Conservation (phyloP, 2,329 filamentous ascomycete species). For the Penicillium palitans region DNA sequence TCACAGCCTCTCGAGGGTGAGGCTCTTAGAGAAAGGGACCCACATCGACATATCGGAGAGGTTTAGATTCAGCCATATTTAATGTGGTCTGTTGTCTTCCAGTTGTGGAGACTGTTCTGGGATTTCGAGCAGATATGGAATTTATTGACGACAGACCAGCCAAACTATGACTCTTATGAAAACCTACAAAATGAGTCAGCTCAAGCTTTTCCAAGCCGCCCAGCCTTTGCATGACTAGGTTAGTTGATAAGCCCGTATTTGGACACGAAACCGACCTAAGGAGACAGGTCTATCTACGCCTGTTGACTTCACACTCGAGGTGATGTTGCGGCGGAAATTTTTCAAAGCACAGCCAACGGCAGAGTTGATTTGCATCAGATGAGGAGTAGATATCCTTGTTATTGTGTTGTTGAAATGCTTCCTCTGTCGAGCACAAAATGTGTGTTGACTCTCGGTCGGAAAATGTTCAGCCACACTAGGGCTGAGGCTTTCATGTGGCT, state of each 20-base stretch:
- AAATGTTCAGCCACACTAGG: constrained; percentile 19
- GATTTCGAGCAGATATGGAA: constrained; percentile 4
- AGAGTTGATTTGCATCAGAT: constrained; percentile 22
- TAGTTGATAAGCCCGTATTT: neutral
- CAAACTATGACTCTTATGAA: neutral
- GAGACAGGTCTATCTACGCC: constrained; percentile 5
- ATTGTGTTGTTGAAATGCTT: neutral
- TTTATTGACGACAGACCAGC: neutral
- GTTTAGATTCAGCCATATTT: constrained; percentile 39
- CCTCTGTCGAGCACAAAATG: neutral
- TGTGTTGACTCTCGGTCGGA: constrained; percentile 23
- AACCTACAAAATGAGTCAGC: constrained; percentile 7
- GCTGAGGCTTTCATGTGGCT: constrained; percentile 10
- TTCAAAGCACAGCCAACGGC: constrained; percentile 15
- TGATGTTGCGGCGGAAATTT: constrained; percentile 15
- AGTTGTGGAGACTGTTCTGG: constrained; percentile 15
- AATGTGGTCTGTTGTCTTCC: constrained; percentile 5
- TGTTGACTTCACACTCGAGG: constrained; percentile 7
- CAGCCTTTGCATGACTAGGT: neutral
- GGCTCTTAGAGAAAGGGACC: constrained; percentile 20
- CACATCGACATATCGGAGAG: constrained; percentile 52
- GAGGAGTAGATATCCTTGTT: neutral
- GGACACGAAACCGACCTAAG: constrained; percentile 1
- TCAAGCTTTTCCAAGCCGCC: neutral
- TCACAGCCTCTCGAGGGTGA: neutral